Conservation (phyloP, 2,329 filamentous ascomycete genomes). For the Raffaelea arxii region DNA sequence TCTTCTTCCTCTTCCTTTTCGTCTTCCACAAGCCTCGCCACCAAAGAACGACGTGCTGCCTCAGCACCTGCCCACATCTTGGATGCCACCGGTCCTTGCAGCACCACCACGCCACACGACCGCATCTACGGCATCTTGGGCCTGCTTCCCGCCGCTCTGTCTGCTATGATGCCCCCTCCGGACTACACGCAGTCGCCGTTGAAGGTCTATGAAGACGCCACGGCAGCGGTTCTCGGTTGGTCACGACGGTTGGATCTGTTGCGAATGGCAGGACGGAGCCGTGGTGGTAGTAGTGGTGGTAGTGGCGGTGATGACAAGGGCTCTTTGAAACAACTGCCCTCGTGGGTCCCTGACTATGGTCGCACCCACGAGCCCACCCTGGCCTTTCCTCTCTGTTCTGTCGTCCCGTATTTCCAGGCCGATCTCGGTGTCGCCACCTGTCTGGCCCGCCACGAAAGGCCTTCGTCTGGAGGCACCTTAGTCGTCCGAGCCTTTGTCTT, state of each 20-base stretch:
- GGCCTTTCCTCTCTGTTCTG: too few species aligned
- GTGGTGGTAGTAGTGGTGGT: too few species aligned
- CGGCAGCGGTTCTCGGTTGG: neutral
- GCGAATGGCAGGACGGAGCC: neutral
- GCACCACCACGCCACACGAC: neutral
- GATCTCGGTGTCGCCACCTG: neutral
- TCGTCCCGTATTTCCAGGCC: neutral
- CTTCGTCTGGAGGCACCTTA: neutral
- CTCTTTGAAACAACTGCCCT: too few species aligned
- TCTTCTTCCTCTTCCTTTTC: too few species aligned
- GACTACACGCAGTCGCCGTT: neutral
- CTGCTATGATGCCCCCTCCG: neutral
- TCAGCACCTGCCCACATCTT: neutral
- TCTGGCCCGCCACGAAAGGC: neutral
- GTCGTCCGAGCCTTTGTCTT: neutral
- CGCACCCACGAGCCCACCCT: neutral
- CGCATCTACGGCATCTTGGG: neutral
- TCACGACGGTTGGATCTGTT: neutral
- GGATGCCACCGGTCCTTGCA: neutral
- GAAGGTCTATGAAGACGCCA: neutral
- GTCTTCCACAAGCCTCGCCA: neutral
- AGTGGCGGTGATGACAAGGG: too few species aligned
- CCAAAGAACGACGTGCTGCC: too few species aligned
- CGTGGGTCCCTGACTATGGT: neutral
- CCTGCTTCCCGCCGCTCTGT: neutral